Evolutionary conservation across 2,329 filamentous ascomycete species (phyloP).

Genomic region (Magnaporthiopsis incrustans): DNA sequence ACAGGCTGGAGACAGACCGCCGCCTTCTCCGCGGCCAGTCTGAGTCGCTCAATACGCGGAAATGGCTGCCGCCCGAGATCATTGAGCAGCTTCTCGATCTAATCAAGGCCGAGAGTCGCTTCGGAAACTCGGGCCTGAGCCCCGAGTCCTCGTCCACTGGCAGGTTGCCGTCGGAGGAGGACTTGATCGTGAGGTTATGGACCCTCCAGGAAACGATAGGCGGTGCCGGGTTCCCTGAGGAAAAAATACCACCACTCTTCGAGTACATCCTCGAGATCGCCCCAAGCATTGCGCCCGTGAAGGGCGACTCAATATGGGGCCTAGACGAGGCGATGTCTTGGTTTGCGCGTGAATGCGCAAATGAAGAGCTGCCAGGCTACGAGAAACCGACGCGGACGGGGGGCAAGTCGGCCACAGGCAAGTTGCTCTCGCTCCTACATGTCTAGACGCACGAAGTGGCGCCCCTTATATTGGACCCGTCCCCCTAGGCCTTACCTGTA

Average conservation of each 20-base stretch:
- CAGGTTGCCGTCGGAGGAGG: slow-evolving; percentile 63
- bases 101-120: slow-evolving; percentile 57
- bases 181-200: slow-evolving; percentile 75
- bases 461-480: neutral
- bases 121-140: slow-evolving; percentile 40
- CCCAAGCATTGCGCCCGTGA: slow-evolving; percentile 48
- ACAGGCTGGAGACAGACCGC: slow-evolving; percentile 75
- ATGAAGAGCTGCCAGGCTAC: slow-evolving; percentile 65
- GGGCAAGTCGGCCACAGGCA: slow-evolving; percentile 27
- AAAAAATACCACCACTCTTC: slow-evolving; percentile 56
- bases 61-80: slow-evolving; percentile 75
- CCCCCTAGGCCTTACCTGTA: neutral
- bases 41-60: slow-evolving; percentile 59
- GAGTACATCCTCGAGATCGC: slow-evolving; percentile 60
- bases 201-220: slow-evolving; percentile 67
- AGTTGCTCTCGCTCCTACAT: neutral
- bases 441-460: neutral
- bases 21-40: slow-evolving; percentile 74
- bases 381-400: slow-evolving; percentile 37
- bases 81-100: slow-evolving; percentile 70
- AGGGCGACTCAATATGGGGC: slow-evolving; percentile 66
- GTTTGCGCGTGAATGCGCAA: slow-evolving; percentile 69
- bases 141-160: slow-evolving; percentile 35
- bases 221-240: slow-evolving; percentile 58
- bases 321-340: slow-evolving; percentile 83